Percentiles rank a stretch among this genome's conserved stretches.
Evolutionary conservation across 495 filamentous ascomycete species (phyloP).

Genomic region (Aspergillus coremiiformis): DNA sequence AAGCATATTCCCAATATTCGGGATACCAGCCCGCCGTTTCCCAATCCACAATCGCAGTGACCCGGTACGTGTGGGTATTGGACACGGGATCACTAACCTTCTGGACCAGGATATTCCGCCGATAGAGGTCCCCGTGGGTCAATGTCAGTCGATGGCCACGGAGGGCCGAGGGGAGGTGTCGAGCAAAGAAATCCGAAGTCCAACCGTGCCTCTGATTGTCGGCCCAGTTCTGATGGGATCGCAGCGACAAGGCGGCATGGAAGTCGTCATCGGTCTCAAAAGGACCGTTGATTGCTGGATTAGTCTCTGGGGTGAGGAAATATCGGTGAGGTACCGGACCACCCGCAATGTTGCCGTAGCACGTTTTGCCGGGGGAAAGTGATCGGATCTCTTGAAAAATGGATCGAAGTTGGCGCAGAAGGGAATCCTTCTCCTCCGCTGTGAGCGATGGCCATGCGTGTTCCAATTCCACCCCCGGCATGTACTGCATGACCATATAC

Average conservation of each 20-base stretch:
- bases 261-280: conserved; percentile 28
- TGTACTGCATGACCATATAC: conserved; percentile 18
- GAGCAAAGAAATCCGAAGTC: conserved; percentile 27
- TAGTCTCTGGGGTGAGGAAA: conserved; percentile 23
- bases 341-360: conserved; percentile 21
- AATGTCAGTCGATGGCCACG: conserved; percentile 23
- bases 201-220: conserved; percentile 14
- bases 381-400: conserved; percentile 24
- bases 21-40: conserved; percentile 44
- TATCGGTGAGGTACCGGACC: conserved; percentile 24
- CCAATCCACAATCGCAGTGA: conserved; percentile 41
- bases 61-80: conserved; percentile 2
- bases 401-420: conserved; percentile 15
- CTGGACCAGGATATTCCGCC: conserved; percentile 27
- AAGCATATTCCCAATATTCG: conserved; percentile 43
- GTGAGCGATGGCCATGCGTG: conserved; percentile 12
- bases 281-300: conserved; percentile 23
- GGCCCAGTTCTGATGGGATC: conserved; percentile 19
- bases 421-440: conserved; percentile 19
- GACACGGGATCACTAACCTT: conserved; percentile 8
- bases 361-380: conserved; percentile 21
- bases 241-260: conserved; percentile 21
- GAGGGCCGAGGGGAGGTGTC: conserved; percentile 24
- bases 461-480: conserved; percentile 12
- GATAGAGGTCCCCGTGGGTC: conserved; percentile 27